Percentiles rank a stretch among this genome's conserved stretches.
Evolutionary conservation across 352 stramenopile genomes (phyloP).

Genomic region (Phytophthora cryptogea): DNA sequence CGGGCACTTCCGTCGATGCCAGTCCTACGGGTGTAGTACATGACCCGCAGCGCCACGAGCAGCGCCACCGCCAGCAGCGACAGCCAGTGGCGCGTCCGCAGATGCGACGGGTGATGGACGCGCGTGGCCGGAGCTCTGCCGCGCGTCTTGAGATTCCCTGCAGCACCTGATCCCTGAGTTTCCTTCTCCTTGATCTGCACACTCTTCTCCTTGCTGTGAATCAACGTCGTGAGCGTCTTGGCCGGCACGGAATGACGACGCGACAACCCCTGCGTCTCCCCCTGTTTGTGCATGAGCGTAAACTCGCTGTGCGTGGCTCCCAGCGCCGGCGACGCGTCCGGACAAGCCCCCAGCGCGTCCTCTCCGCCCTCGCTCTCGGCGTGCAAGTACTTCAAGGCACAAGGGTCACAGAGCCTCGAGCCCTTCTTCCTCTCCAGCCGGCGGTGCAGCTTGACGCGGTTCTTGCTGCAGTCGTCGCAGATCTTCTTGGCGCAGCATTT

Average conservation of each 20-base stretch:
- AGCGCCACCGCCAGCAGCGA: slow-evolving; percentile 35
- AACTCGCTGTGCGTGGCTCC: slow-evolving; percentile 24
- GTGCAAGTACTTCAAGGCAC: slow-evolving; percentile 64
- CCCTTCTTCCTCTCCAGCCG: slow-evolving; percentile 71
- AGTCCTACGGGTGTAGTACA: slow-evolving; percentile 37
- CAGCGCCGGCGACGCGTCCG: slow-evolving; percentile 33
- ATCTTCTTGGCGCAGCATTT: slow-evolving; percentile 73
- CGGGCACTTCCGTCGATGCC: slow-evolving; percentile 28
- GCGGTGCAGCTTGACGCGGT: slow-evolving; percentile 72
- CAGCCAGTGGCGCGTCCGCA: slow-evolving; percentile 61
- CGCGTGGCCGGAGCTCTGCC: slow-evolving; percentile 4
- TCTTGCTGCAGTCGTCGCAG: slow-evolving; percentile 87
- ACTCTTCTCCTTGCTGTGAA: slow-evolving; percentile 17
- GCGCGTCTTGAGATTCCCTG: slow-evolving; percentile 15
- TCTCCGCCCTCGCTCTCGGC: slow-evolving; percentile 28
- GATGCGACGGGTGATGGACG: slow-evolving; percentile 38
- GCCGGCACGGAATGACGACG: slow-evolving; percentile 31
- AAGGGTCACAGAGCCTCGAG: slow-evolving; percentile 73
- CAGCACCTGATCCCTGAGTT: neutral
- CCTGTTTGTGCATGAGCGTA: slow-evolving; percentile 10
- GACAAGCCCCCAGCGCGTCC: slow-evolving; percentile 30
- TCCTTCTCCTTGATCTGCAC: neutral
- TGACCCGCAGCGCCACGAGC: slow-evolving; percentile 43
- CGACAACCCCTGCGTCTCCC: slow-evolving; percentile 13
- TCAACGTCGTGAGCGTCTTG: slow-evolving; percentile 25